Conservation (phyloP, 2,329 filamentous ascomycete species). For the Myrmaecium sp. region DNA sequence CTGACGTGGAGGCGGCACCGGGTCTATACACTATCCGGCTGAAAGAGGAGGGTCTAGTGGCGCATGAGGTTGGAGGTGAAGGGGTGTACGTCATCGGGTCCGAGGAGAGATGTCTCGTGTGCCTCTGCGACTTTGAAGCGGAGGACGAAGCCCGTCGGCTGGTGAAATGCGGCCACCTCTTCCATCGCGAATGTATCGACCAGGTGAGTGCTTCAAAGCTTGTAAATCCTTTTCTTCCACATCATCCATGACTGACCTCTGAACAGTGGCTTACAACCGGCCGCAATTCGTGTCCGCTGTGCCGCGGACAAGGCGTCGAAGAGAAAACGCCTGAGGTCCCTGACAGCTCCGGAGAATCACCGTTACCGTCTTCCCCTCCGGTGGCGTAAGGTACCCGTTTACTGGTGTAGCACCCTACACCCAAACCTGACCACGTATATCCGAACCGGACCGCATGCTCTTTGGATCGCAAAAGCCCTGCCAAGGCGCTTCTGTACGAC, state of each 20-base stretch:
- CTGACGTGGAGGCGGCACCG: conserved; percentile 45
- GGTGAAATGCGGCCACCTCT: conserved; percentile 47
- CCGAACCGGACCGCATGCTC: no score
- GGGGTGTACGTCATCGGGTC: conserved; percentile 11
- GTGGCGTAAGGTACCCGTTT: no score
- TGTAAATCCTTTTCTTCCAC: background rate
- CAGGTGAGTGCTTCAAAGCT: conserved; percentile 32
- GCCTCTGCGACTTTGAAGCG: conserved; percentile 46
- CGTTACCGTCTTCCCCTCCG: no score
- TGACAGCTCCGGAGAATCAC: background rate
- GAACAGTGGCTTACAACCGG: conserved; percentile 49
- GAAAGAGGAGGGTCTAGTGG: conserved; percentile 22
- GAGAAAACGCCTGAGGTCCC: conserved; percentile 20
- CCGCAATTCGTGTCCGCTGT: conserved; percentile 46
- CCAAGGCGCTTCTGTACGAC: no score
- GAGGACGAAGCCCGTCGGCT: conserved; percentile 44
- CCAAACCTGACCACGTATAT: no score
- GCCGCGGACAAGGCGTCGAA: conserved; percentile 40
- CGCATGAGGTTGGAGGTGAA: conserved; percentile 26
- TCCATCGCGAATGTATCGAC: conserved; percentile 53
- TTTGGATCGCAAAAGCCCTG: no score
- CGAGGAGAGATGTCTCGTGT: conserved; percentile 45
- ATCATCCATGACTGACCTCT: conserved; percentile 7
- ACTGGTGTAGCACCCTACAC: no score
- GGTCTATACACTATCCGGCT: conserved; percentile 40